Evolutionary conservation across 2,329 filamentous ascomycete species (phyloP).

Genomic region (Xylaria polymorpha): DNA sequence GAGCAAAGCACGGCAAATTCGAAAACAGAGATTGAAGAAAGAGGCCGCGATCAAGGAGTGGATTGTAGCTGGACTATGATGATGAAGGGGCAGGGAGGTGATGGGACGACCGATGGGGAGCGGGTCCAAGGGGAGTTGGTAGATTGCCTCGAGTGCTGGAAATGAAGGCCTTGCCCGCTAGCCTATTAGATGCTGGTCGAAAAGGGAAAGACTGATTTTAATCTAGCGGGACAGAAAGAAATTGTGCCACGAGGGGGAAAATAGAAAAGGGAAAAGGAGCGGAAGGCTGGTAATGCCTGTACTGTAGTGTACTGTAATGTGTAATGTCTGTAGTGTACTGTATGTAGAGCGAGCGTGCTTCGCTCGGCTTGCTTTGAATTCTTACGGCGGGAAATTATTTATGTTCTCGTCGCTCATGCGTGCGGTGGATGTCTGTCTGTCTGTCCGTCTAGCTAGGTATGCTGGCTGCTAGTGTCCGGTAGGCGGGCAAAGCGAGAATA

Average conservation of each 20-base stretch:
- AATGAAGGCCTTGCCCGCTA: slow-evolving; percentile 51
- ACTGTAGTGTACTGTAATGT: slow-evolving; percentile 7
- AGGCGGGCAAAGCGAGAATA: slow-evolving; percentile 30
- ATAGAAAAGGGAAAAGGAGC: slow-evolving; percentile 37
- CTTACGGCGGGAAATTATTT: slow-evolving; percentile 38
- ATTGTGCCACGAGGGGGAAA: slow-evolving; percentile 33
- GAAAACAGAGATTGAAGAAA: slow-evolving; percentile 40
- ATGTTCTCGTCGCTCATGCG: slow-evolving; percentile 38
- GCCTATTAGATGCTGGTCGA: slow-evolving; percentile 49
- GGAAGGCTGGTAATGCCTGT: slow-evolving; percentile 39
- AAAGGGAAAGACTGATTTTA: slow-evolving; percentile 50
- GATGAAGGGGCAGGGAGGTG: slow-evolving; percentile 49
- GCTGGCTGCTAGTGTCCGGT: neutral
- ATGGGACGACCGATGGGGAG: slow-evolving; percentile 51
- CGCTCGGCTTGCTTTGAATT: slow-evolving; percentile 18
- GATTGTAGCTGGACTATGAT: slow-evolving; percentile 48
- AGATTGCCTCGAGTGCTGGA: slow-evolving; percentile 50
- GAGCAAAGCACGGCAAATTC: slow-evolving; percentile 30
- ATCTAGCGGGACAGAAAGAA: slow-evolving; percentile 42
- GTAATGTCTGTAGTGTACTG: slow-evolving; percentile 4
- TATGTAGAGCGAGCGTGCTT: slow-evolving; percentile 17
- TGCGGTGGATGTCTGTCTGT: slow-evolving; percentile 25
- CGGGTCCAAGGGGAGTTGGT: slow-evolving; percentile 50
- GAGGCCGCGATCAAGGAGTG: slow-evolving; percentile 40
- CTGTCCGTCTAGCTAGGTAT: neutral